phyloP scores from a whole-genome alignment of 2,329 filamentous ascomycete species.

The Elsinoe australis region DNA sequence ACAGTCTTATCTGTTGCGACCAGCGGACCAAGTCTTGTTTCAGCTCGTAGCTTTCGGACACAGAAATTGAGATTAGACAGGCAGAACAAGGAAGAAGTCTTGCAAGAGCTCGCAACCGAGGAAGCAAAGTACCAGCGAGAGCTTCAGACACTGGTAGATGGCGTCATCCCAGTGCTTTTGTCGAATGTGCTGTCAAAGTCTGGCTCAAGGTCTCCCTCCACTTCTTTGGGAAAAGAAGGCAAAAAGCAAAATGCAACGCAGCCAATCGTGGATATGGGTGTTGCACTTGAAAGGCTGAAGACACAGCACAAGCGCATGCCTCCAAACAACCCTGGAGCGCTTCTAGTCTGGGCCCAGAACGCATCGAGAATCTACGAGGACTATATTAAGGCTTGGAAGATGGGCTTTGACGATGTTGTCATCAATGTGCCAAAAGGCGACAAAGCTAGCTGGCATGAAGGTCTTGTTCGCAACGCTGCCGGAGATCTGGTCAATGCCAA shows the following conservation, averaged over 20 bases:
- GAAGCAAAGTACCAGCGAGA: constrained; percentile 85
- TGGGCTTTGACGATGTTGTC: constrained; percentile 90
- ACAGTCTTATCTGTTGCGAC: constrained; percentile 76
- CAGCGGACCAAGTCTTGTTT: constrained; percentile 62
- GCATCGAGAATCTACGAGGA: constrained; percentile 72
- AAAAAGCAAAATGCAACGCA: constrained; percentile 56
- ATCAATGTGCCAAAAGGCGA: constrained; percentile 80
- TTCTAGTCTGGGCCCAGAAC: constrained; percentile 74
- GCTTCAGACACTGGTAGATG: constrained; percentile 85
- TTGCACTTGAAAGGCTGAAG: constrained; percentile 77
- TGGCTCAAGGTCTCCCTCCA: constrained; percentile 49
- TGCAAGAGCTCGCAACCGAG: constrained; percentile 73
- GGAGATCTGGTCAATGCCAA: constrained; percentile 60
- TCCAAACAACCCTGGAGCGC: constrained; percentile 58
- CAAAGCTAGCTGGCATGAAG: constrained; percentile 46
- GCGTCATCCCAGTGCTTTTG: constrained; percentile 86
- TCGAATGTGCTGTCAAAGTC: constrained; percentile 70
- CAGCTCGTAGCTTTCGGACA: constrained; percentile 69
- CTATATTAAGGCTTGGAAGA: constrained; percentile 80
- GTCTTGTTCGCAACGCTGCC: constrained; percentile 50
- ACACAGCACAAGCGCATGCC: constrained; percentile 74
- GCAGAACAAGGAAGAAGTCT: constrained; percentile 65
- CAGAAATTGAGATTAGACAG: constrained; percentile 59
- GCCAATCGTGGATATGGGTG: constrained; percentile 89
- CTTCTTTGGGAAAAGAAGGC: constrained; percentile 52